phyloP scores from a whole-genome alignment of 2,329 filamentous ascomycete genomes.

The Hypoxylon rubiginosum region DNA sequence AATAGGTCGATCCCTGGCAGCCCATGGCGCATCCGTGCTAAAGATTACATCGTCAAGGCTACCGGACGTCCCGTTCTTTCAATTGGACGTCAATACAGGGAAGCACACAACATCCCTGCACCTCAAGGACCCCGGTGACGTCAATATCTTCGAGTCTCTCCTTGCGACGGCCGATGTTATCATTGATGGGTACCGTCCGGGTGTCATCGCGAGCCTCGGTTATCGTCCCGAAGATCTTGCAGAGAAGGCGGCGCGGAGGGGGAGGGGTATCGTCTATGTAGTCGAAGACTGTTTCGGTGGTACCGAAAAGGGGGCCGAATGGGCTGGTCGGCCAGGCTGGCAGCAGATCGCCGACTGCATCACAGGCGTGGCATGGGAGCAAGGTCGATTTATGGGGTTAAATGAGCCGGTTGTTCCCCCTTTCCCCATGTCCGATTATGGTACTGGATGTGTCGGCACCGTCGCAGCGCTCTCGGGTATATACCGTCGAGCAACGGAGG shows the following conservation, averaged over 20 bases:
- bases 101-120: conserved; percentile 76
- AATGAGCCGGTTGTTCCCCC: conserved; percentile 75
- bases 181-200: conserved; percentile 77
- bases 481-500: conserved; percentile 51
- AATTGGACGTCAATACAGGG: conserved; percentile 79
- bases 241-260: conserved; percentile 65
- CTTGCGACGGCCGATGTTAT: conserved; percentile 74
- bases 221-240: conserved; percentile 70
- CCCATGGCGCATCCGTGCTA: conserved; percentile 80
- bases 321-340: conserved; percentile 76
- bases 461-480: conserved; percentile 53
- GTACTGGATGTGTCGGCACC: conserved; percentile 53
- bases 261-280: conserved; percentile 76
- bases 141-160: conserved; percentile 69
- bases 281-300: conserved; percentile 80
- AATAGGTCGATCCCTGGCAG: conserved; percentile 77
- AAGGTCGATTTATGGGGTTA: conserved; percentile 56
- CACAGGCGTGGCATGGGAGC: conserved; percentile 54
- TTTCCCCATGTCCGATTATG: conserved; percentile 69
- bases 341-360: conserved; percentile 60
- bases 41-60: conserved; percentile 77
- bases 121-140: conserved; percentile 68
- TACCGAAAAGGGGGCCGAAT: conserved; percentile 64
- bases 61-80: conserved; percentile 79
- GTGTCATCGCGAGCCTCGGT: conserved; percentile 72